These are phyloP conservation scores for Populus nigra DNA, from an alignment of 345 rosid genomes.

Conservation along the genomic window DNA sequence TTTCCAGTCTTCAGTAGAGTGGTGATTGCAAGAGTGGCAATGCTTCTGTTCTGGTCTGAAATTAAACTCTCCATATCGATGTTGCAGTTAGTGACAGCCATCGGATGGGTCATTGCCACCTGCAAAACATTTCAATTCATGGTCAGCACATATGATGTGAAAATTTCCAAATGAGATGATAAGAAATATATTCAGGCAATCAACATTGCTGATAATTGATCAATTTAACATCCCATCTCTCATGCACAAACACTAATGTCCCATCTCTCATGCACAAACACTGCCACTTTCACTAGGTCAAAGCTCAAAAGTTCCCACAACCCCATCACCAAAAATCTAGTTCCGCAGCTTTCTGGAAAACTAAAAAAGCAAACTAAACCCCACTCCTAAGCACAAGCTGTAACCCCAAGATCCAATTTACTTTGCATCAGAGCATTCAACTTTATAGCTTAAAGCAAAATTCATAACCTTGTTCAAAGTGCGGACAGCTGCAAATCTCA, in stretches of 20 bases:
- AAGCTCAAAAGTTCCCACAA: background rate
- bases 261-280: background rate
- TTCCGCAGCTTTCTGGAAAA: background rate
- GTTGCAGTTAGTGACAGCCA: slow-evolving; percentile 98
- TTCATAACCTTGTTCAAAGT: slow-evolving; percentile 81
- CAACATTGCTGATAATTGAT: background rate
- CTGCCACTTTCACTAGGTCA: background rate
- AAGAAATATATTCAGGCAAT: background rate
- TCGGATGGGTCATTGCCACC: slow-evolving; percentile 99
- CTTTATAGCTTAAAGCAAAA: slow-evolving; percentile 5
- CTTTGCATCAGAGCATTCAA: background rate
- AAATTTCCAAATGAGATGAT: background rate
- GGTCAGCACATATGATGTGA: background rate
- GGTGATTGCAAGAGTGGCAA: slow-evolving; percentile 97
- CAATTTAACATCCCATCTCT: background rate
- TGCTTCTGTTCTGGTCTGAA: slow-evolving; percentile 97
- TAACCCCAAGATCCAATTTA: background rate
- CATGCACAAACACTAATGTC: background rate
- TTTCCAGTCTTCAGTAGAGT: slow-evolving; percentile 97
- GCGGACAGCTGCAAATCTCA: slow-evolving; percentile 98
- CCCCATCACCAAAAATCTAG: background rate
- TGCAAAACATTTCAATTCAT: slow-evolving; percentile 29
- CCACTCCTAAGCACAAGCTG: background rate
- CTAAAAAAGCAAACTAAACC: background rate
- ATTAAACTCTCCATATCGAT: slow-evolving; percentile 99